Evolutionary conservation across 192 early-diverging fungal genomes (phyloP).

Genomic region (Gigaspora rosea): DNA sequence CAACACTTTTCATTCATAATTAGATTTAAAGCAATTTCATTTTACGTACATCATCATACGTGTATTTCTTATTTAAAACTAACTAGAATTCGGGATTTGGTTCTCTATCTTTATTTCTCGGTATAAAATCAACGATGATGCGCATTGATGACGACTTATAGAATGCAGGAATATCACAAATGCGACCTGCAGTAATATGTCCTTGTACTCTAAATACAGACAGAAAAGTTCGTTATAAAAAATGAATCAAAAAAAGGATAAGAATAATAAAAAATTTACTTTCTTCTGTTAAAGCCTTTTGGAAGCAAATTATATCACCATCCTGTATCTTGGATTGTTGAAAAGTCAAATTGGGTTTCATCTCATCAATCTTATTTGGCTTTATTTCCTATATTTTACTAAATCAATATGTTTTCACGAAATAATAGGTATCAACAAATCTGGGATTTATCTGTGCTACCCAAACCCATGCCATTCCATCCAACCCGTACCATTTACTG

Average conservation of each 20-base stretch:
- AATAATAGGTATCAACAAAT: no score
- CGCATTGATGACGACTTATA: constrained; percentile 76
- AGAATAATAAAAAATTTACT: constrained; percentile 37
- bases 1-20: no score
- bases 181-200: constrained; percentile 41
- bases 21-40: background rate
- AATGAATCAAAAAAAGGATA: background rate
- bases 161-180: constrained; percentile 62
- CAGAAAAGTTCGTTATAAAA: background rate
- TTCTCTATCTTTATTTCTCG: constrained; percentile 44
- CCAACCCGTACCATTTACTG: no score
- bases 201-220: constrained; percentile 34
- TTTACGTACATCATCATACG: constrained; percentile 54
- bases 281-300: constrained; percentile 56
- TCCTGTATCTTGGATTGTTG: constrained; percentile 78
- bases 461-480: no score
- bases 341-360: constrained; percentile 69
- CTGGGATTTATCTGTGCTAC: no score
- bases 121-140: constrained; percentile 71
- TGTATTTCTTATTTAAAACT: constrained; percentile 64
- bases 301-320: constrained; percentile 92
- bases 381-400: constrained; percentile 76
- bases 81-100: constrained; percentile 47
- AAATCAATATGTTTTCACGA: no score
- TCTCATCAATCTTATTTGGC: constrained; percentile 84